Evolutionary conservation across 768 basidiomycete genomes (phyloP), one percentile per base, ranked within the genome.

Genomic region (Cubamyces lactineus): DNA sequence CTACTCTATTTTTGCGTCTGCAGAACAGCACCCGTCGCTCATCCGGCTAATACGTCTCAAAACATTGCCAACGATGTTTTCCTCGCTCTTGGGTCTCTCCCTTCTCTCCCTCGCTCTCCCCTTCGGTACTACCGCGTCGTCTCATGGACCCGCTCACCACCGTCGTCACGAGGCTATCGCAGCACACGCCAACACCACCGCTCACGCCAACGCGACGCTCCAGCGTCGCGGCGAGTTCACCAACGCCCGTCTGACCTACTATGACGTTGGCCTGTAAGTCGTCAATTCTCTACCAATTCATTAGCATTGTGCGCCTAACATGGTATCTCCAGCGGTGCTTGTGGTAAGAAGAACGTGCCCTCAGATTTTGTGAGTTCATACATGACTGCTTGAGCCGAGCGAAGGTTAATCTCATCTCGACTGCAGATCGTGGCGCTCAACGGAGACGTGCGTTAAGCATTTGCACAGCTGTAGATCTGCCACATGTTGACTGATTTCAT

Each of bases 341-440:
- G 76, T 59, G 75, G 75, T 4, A 49, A 71, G 43, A 53, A 39
- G 26, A 77, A 76, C 67, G 60, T 62, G 24, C 58, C 72, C 39
- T 67, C 61, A 41, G 75, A 77, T 63, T 76, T 73, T 51, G 74
- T 76, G 56, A 63, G 75, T 71, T 0, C 3, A 48, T 24, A 43
- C 11, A 24, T 23, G 28, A 34, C 16, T 15, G 19, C 38, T 23
- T 60, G 12, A 23, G 39, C 28, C 16, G n/a, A 24, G 17, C 12
- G 49, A 11, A 19, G 7, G 34, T 42, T 23, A 60, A 48, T 15
- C 34, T 19, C 30, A 43, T 41, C 49, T 34, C 11, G 34, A 19
- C 24, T 50, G 11, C 54, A 76, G 75, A 76, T 76, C 61, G 75
- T 76, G 38, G 76, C 76, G 21, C 59, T 77, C 26, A 75, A 74